Percentiles rank a stretch among this genome's conserved stretches.
Evolutionary conservation across 208 protist genomes (phyloP).

Genomic region (Tetramitus jugosus): DNA sequence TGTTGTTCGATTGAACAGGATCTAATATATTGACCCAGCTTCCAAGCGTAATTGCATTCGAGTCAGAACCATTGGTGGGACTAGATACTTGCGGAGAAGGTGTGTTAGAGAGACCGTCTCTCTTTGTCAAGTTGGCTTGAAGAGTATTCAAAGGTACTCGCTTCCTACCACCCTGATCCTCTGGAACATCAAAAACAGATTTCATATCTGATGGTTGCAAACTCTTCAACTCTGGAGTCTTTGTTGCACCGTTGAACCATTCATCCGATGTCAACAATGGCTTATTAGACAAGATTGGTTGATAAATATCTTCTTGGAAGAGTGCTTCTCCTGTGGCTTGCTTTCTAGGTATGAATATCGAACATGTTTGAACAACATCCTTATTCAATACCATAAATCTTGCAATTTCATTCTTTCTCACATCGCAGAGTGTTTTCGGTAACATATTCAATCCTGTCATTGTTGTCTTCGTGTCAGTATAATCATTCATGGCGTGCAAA

Average conservation of each 20-base stretch:
- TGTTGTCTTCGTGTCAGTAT: not conserved
- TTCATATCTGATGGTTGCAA: not conserved
- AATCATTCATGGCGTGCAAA: not conserved
- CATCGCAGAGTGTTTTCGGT: not conserved
- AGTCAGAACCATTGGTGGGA: too few relatives aligned
- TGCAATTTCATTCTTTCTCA: not conserved
- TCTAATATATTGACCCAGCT: too few relatives aligned
- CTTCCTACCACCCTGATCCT: not conserved
- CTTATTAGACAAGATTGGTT: not conserved
- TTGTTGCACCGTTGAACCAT: not conserved
- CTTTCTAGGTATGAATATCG: slow-evolving; percentile 1
- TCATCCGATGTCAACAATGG: not conserved
- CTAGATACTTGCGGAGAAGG: too few relatives aligned
- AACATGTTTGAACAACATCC: not conserved
- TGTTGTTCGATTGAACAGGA: too few relatives aligned
- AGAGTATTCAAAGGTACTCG: too few relatives aligned
- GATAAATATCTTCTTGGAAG: slow-evolving; percentile 20
- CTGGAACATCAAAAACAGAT: not conserved
- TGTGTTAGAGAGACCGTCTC: too few relatives aligned
- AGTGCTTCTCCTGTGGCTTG: not conserved
- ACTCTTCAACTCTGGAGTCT: not conserved
- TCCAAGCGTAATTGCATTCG: too few relatives aligned
- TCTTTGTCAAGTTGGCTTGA: too few relatives aligned
- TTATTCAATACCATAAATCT: not conserved
- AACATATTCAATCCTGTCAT: not conserved